A percentile compares a stretch with the other conserved stretches of the same genome.
Conservation (phyloP, 1,284 basidiomycete species). For the Hortiboletus rubellus region DNA sequence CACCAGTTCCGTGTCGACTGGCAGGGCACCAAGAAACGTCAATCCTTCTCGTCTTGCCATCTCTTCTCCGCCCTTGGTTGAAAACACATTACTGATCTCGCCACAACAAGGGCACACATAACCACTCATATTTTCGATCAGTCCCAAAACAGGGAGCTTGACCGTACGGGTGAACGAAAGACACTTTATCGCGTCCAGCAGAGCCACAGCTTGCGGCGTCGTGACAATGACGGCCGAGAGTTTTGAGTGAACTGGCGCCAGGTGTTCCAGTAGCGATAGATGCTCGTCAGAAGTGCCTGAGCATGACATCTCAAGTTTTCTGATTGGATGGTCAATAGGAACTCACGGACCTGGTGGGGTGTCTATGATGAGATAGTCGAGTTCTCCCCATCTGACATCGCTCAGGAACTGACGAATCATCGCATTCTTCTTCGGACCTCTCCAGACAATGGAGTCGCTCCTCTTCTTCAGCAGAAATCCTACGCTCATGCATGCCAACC, state of each 20-base stretch:
- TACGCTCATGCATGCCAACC: slow-evolving; percentile 94
- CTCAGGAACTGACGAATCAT: slow-evolving; percentile 99
- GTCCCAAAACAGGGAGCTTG: slow-evolving; percentile 84
- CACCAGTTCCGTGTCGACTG: slow-evolving; percentile 93
- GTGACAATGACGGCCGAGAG: slow-evolving; percentile 90
- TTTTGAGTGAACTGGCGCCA: slow-evolving; percentile 81
- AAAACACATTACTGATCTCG: slow-evolving; percentile 94
- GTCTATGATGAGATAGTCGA: slow-evolving; percentile 97
- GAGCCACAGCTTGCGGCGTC: slow-evolving; percentile 95
- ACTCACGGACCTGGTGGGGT: slow-evolving; percentile 85
- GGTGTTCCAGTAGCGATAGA: slow-evolving; percentile 91
- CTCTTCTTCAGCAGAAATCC: slow-evolving; percentile 91
- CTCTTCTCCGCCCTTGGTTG: slow-evolving; percentile 88
- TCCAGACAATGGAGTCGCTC: slow-evolving; percentile 95
- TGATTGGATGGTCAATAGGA: neutral
- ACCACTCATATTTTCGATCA: slow-evolving; percentile 99
- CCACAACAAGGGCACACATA: slow-evolving; percentile 96
- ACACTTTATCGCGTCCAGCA: slow-evolving; percentile 95
- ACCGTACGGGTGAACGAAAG: slow-evolving; percentile 92
- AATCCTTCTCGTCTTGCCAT: slow-evolving; percentile 79
- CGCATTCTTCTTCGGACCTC: slow-evolving; percentile 99
- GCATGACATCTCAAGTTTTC: slow-evolving; percentile 10
- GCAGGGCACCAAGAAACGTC: slow-evolving; percentile 85
- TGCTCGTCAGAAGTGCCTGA: slow-evolving; percentile 98
- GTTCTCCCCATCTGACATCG: slow-evolving; percentile 95